Evolutionary conservation across 495 filamentous ascomycete genomes (phyloP), one percentile per base, ranked within the genome.

Genomic region (Lophiostoma macrostomum): DNA sequence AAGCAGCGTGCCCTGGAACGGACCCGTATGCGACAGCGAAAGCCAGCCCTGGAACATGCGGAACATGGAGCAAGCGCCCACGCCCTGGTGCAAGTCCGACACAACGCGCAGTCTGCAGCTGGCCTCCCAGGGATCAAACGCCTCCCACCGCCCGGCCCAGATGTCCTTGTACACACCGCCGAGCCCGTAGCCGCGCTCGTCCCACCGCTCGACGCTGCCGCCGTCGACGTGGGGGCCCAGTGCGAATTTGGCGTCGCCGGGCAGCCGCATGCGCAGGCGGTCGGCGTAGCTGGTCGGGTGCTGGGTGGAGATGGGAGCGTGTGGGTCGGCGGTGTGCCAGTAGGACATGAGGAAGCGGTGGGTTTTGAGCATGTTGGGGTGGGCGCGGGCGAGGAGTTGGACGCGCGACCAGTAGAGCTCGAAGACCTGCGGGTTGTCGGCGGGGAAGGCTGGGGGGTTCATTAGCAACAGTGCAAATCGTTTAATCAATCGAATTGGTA

Each of bases 41-140:
- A 95, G 70, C 90, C 90, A 95, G 11, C 88, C 90, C 64, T 95
- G 90, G 60, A 85, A 91, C 77, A 90, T 88, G 4, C 90, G 77
- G 69, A 91, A 86, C 81, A 90, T 89, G 5, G 80, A 85, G 69
- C 87, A 91, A 11, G 85, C 81, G 0, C 90, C 90, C 0, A 88
- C 77, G 2, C 90, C 90, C 50, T 90, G 79, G 67, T 96, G 90
- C 41, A 93, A 64, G 61, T 95, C 84, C 62, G 82, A 84, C 19
- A 80, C 76, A 14, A 84, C 90, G 0, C 69, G 67, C 4, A 91
- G 67, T 16, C 90, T 75, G 55, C 81, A 80, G 53, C 78, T 80
- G 2, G 80, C 81, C 59, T 95, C 88, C 78, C 80, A 95, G 5
- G 90, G 78, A 58, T 94, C 86, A 59, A 86, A 91, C 3, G 78